Conservation (phyloP, 192 early-diverging fungal species). For the Endogone sp. region DNA sequence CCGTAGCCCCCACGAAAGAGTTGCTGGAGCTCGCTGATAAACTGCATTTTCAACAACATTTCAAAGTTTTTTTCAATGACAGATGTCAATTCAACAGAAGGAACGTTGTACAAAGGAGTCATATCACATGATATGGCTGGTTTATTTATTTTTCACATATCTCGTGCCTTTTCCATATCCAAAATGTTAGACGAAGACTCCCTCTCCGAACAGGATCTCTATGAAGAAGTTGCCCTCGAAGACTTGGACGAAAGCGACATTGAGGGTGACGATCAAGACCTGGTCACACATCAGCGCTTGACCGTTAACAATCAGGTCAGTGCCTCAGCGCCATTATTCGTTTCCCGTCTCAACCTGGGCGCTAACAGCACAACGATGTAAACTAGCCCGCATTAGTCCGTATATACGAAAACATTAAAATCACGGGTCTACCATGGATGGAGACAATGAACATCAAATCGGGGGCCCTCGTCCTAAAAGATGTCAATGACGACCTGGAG, state of each 20-base stretch:
- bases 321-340: neutral
- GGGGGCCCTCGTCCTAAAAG: constrained; percentile 46
- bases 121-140: neutral
- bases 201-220: neutral
- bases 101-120: too few species aligned
- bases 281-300: constrained; percentile 19
- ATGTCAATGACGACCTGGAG: constrained; percentile 83
- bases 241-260: constrained; percentile 26
- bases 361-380: neutral
- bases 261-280: constrained; percentile 27
- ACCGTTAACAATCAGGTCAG: constrained; percentile 25
- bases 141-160: neutral
- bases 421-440: constrained; percentile 64
- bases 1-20: neutral
- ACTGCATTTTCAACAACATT: neutral
- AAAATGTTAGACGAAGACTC: neutral
- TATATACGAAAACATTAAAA: constrained; percentile 54
- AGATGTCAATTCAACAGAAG: too few species aligned
- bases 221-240: constrained; percentile 20
- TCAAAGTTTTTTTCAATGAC: neutral
- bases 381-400: constrained; percentile 53
- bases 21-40: neutral
- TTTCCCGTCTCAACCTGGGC: too few species aligned
- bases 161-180: neutral
- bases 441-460: constrained; percentile 66